Percentiles rank a stretch among this genome's conserved stretches.
Conservation (phyloP, 1,284 basidiomycete species). For the Pseudozyma pruni region DNA sequence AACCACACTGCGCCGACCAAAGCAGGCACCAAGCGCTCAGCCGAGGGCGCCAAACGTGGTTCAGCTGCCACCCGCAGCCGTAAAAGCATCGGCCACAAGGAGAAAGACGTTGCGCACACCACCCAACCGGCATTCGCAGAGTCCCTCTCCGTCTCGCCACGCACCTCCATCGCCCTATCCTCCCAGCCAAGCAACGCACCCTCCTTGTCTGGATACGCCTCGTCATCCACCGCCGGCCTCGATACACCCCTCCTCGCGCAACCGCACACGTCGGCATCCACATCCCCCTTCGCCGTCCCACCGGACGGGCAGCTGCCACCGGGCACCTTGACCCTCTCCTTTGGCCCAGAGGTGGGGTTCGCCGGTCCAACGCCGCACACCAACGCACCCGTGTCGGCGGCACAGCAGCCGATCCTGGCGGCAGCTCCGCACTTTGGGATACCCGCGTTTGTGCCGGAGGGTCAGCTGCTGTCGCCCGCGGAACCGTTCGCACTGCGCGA, state of each 20-base stretch:
- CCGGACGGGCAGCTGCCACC: constrained; percentile 2
- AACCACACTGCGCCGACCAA: neutral
- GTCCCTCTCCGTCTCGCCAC: constrained; percentile 11
- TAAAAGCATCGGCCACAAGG: constrained; percentile 1
- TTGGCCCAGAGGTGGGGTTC: constrained; percentile 8
- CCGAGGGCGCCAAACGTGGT: neutral
- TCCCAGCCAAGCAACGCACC: neutral
- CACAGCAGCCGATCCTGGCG: neutral
- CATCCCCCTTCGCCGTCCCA: neutral
- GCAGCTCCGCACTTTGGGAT: constrained; percentile 27
- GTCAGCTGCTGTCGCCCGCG: constrained; percentile 13
- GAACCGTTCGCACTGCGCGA: constrained; percentile 33
- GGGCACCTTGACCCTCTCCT: constrained; percentile 12
- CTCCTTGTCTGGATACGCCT: neutral
- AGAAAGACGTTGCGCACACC: neutral
- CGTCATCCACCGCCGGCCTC: neutral
- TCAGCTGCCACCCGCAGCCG: neutral
- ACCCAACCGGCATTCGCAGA: neutral
- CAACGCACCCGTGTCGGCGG: no score
- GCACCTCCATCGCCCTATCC: neutral
- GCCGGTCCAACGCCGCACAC: neutral
- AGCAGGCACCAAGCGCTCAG: constrained; percentile 7
- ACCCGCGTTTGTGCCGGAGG: constrained; percentile 2
- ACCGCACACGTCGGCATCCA: neutral
- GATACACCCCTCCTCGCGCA: neutral